phyloP scores from a whole-genome alignment of 2,329 filamentous ascomycete genomes.

The Pezizomycotina sp. region DNA sequence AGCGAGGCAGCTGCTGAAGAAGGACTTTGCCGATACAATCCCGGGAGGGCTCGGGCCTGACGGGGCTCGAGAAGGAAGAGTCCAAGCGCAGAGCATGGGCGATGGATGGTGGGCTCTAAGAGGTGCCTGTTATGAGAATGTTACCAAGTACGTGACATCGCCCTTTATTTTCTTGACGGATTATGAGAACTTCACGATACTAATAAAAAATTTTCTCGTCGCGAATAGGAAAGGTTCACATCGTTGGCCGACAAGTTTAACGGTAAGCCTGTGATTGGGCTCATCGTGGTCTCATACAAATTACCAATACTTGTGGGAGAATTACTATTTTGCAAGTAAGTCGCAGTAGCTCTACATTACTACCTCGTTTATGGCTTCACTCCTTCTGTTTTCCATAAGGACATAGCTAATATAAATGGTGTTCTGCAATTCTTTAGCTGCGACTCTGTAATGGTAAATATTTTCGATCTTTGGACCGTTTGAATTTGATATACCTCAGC shows the following conservation, averaged over 20 bases:
- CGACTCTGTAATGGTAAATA: too few relatives aligned
- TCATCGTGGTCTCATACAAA: constrained; percentile 78
- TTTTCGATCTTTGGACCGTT: too few relatives aligned
- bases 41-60: constrained; percentile 60
- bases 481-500: too few relatives aligned
- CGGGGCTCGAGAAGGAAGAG: constrained; percentile 76
- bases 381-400: too few relatives aligned
- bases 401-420: too few relatives aligned
- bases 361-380: too few relatives aligned
- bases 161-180: constrained; percentile 16
- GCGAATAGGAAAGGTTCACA: constrained; percentile 41
- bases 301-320: constrained; percentile 95
- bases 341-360: too few relatives aligned
- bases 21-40: constrained; percentile 43
- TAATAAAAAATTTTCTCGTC: constrained; percentile 20
- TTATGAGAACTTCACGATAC: constrained; percentile 10
- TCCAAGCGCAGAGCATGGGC: constrained; percentile 75
- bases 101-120: constrained; percentile 91
- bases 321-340: constrained; percentile 67
- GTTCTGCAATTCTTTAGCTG: too few relatives aligned
- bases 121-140: constrained; percentile 88
- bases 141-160: constrained; percentile 45
- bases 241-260: constrained; percentile 53
- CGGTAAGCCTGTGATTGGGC: constrained; percentile 55
- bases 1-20: constrained; percentile 66